These are phyloP conservation scores for Beauveria medogensis DNA, from an alignment of 2,329 filamentous ascomycete genomes.

Conservation along the genomic window DNA sequence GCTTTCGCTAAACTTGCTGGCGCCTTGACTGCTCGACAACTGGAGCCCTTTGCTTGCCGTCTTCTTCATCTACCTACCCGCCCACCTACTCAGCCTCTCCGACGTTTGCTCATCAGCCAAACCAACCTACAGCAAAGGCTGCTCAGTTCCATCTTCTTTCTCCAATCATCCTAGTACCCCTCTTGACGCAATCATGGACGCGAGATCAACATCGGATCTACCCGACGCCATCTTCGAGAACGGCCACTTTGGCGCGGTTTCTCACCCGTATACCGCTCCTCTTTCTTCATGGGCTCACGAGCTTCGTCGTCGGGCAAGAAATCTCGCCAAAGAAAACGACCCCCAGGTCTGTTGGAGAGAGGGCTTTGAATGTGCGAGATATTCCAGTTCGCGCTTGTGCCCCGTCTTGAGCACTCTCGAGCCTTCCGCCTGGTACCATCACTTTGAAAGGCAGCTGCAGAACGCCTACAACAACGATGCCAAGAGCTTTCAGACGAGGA, in stretches of 20 bases:
- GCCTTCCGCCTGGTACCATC: neutral
- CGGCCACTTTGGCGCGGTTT: neutral
- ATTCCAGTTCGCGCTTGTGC: neutral
- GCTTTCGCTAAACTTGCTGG: neutral
- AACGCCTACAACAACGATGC: neutral
- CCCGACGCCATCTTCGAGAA: constrained; percentile 2
- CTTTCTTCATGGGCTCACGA: neutral
- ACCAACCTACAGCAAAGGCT: neutral
- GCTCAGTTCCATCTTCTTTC: neutral
- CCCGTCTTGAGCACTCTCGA: neutral
- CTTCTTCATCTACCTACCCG: neutral
- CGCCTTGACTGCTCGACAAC: neutral
- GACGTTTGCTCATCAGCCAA: neutral
- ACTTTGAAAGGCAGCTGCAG: constrained; percentile 3
- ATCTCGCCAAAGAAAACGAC: neutral
- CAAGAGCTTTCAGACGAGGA: neutral
- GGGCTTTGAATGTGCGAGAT: neutral
- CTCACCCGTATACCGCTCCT: neutral
- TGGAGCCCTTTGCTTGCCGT: neutral
- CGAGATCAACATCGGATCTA: neutral
- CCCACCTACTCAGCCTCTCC: neutral
- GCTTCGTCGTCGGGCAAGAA: neutral
- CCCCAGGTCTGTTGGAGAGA: neutral
- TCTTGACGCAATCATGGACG: neutral
- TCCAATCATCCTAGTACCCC: neutral